Conservation (phyloP, 1,139 yeast genomes). For the Protomyces inouyei region DNA sequence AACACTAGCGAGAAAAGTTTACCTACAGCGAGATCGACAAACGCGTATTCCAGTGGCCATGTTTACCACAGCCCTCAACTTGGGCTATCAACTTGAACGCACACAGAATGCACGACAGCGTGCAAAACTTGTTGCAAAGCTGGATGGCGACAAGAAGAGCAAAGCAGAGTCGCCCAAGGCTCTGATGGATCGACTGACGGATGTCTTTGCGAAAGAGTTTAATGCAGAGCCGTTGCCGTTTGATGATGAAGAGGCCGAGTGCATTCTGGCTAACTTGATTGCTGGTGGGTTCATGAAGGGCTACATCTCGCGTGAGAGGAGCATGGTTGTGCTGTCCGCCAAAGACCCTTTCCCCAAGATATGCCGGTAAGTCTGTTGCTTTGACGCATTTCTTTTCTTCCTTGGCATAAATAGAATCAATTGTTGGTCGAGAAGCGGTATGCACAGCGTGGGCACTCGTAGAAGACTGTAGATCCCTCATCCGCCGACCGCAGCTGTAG, state of each 20-base stretch:
- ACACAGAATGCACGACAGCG: neutral
- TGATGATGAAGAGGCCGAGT: slow-evolving; percentile 48
- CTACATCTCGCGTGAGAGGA: slow-evolving; percentile 69
- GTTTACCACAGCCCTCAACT: slow-evolving; percentile 48
- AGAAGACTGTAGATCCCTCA: slow-evolving; percentile 73
- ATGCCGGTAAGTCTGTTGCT: neutral
- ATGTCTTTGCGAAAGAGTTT: neutral
- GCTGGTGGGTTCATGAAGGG: slow-evolving; percentile 64
- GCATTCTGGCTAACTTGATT: slow-evolving; percentile 65
- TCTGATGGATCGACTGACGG: neutral
- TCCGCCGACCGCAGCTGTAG: slow-evolving; percentile 95
- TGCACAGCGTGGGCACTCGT: slow-evolving; percentile 90
- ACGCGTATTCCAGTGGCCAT: slow-evolving; percentile 49
- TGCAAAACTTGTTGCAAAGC: neutral
- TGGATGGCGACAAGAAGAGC: neutral
- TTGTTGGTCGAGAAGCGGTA: slow-evolving; percentile 92
- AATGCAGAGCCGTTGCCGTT: slow-evolving; percentile 3
- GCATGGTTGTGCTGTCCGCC: slow-evolving; percentile 72
- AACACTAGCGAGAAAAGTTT: slow-evolving; percentile 48
- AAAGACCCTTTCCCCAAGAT: slow-evolving; percentile 61
- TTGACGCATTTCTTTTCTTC: neutral
- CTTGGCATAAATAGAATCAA: slow-evolving; percentile 23
- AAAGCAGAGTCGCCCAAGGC: neutral
- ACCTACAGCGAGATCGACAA: slow-evolving; percentile 38
- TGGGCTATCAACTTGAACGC: slow-evolving; percentile 33